Conservation (phyloP, 116 monocot genomes). For the Trichopus zeylanicus region DNA sequence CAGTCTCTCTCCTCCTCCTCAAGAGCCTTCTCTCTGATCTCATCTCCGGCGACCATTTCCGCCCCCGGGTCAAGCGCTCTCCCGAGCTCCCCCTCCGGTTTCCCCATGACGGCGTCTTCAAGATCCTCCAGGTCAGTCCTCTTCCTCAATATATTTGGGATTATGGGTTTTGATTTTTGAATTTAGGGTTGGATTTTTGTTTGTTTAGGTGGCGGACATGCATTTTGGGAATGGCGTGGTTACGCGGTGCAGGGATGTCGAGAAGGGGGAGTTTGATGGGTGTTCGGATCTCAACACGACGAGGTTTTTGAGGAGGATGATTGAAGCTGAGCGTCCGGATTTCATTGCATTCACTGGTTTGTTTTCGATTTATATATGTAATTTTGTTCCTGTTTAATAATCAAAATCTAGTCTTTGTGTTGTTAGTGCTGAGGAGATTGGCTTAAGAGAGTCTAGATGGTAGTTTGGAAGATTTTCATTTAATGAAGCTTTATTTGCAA, state of each 20-base stretch:
- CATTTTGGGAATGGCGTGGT: conserved; percentile 57
- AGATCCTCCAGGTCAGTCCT: conserved; percentile 68
- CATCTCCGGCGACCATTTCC: background rate
- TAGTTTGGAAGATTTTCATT: too few species aligned
- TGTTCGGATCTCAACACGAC: conserved; percentile 90
- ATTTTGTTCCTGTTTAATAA: background rate
- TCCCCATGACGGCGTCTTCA: conserved; percentile 73
- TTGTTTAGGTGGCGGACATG: conserved; percentile 41
- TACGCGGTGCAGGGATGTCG: conserved; percentile 65
- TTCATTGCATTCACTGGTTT: conserved; percentile 84
- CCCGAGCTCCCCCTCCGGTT: conserved; percentile 78
- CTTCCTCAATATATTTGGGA: background rate
- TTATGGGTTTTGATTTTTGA: background rate
- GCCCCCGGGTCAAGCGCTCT: conserved; percentile 39
- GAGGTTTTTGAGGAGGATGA: conserved; percentile 47
- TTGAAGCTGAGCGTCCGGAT: conserved; percentile 65
- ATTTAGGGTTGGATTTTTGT: conserved; percentile 23
- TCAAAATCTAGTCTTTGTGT: too few species aligned
- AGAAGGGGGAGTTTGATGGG: conserved; percentile 12
- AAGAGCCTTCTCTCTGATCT: conserved; percentile 1
- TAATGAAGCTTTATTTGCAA: too few species aligned
- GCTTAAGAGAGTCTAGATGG: too few species aligned
- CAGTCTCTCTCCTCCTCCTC: background rate
- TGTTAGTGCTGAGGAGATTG: too few species aligned
- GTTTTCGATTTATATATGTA: background rate